Base-by-base conservation (phyloP, 1,139 yeast genomes). In the Yamadazyma epiphylla region DNA sequence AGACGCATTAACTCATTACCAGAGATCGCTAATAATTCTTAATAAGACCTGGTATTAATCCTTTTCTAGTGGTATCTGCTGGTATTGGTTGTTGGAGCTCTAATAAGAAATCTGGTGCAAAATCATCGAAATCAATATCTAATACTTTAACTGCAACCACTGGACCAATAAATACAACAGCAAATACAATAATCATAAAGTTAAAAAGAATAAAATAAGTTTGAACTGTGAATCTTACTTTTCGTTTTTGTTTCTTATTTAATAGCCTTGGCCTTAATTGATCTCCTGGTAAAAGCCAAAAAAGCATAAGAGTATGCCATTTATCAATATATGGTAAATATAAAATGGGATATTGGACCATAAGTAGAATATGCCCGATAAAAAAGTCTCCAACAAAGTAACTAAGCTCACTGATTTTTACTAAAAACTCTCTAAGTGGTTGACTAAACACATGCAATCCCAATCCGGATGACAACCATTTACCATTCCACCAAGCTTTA, bases 261-360 rank as follows among this genome's bases (percentile, higher is more conserved):
- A 60, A 43, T 13, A 63, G 43, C 35, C 72, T 53, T 33, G 72
- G 55, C 28, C 72, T 55, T 27, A 73, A 49, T 42, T 76, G 72
- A 39, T 63, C 53, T 2, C 73, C 68, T 1, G 95, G 95, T 29
- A 67, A 71, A 31, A 86, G 60, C 96, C 96, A 88, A 52, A 87
- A 77, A 26, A 88, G 61, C 70, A 84, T 71, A 55, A 80, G 62
- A 1, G 94, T 76, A 50, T 88, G 96, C 80, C 87, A 77, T 33
- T 70, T 70, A 50, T 86, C 91, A 27, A 74, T 60, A 42, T 65
- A 74, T 1, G 84, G 85, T 19, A 77, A 53, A 19, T 75, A 53
- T 23, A 77, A 48, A 5, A 77, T 42, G 3, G 84, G 84, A 9
- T 74, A 40, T 39, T 76, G 81, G 3, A 62, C 46, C 30, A 72